Base-by-base conservation (phyloP, 495 filamentous ascomycete species). In the Platismatia glauca region DNA sequence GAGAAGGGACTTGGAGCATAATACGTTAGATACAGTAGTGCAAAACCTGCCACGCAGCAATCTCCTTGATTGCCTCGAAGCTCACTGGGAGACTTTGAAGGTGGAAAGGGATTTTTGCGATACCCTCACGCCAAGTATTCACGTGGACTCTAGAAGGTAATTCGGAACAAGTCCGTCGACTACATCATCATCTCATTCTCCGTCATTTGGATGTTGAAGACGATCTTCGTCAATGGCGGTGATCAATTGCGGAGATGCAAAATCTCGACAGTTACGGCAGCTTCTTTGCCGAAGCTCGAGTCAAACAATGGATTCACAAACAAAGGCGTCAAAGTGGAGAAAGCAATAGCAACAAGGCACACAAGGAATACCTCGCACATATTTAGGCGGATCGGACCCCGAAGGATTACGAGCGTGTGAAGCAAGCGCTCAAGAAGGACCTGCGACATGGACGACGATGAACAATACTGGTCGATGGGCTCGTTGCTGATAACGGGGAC, bases 331-430 rank as follows among this genome's bases (percentile, higher is more conserved):
- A 37, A 20, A 63, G 55, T 38, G 61, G 38, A 41, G 55, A 63
- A 38, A 62, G 35, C 16, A 58, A 52, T 34, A 58, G 61, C 50
- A 63, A 52, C 24, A 58, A 63, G 43, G 61, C 55, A 63, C 37
- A 63, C 22, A 63, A 50, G 55, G 61, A 39, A 63, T 63, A 63
- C 15, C 53, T 63, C 55, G 12, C 29, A 50, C 38, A 63, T 63
- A 58, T 63, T 55, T 63, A 58, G 29, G 44, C 53, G 34, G 29
- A 63, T 58, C 53, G 61, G 29, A 58, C 29, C 43, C 61, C 53
- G 55, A 4, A 58, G 55, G 53, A 63, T 63, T 58, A 58, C 29
- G 22, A 63, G 61, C 61, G 61, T 63, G 39, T 22, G 37, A 63
- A 63, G 37, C 52, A 63, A 57, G 60, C n/a, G 6, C 60, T 63